Percentiles rank a stretch among this genome's conserved stretches.
phyloP scores from a whole-genome alignment of 2,329 filamentous ascomycete genomes.

The Colletotrichum endophyticum region DNA sequence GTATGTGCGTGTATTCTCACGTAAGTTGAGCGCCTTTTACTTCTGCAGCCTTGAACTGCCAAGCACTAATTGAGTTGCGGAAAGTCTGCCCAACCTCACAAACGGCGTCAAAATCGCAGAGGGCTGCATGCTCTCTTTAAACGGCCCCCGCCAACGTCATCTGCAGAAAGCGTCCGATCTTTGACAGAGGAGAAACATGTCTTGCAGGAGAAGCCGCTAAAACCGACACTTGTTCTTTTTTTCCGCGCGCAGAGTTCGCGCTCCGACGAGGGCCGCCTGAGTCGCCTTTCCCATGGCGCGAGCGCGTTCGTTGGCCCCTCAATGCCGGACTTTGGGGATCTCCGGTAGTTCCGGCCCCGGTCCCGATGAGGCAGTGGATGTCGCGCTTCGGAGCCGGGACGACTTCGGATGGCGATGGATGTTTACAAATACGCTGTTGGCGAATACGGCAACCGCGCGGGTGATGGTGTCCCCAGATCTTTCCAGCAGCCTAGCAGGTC shows the following conservation, averaged over 20 bases:
- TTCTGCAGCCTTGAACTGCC: neutral
- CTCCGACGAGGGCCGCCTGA: neutral
- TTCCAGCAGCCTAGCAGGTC: too few species aligned
- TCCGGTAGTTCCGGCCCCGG: neutral
- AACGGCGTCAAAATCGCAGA: neutral
- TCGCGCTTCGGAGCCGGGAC: neutral
- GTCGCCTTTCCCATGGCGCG: neutral
- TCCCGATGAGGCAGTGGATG: neutral
- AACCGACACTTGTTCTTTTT: neutral
- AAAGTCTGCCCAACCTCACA: neutral
- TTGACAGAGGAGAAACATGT: neutral
- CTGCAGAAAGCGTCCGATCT: neutral
- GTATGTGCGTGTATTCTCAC: neutral
- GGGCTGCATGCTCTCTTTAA: neutral
- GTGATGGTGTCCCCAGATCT: fast-evolving
- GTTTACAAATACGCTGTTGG: neutral
- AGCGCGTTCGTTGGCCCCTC: neutral
- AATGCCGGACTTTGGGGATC: constrained; percentile 4
- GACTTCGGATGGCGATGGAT: neutral
- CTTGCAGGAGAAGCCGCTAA: neutral
- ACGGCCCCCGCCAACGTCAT: neutral
- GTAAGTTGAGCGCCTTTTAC: neutral
- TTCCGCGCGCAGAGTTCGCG: neutral
- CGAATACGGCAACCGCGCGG: neutral
- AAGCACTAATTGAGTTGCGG: neutral